Evolutionary conservation across 2,329 filamentous ascomycete genomes (phyloP).

Genomic region (Neonectria magnoliae): DNA sequence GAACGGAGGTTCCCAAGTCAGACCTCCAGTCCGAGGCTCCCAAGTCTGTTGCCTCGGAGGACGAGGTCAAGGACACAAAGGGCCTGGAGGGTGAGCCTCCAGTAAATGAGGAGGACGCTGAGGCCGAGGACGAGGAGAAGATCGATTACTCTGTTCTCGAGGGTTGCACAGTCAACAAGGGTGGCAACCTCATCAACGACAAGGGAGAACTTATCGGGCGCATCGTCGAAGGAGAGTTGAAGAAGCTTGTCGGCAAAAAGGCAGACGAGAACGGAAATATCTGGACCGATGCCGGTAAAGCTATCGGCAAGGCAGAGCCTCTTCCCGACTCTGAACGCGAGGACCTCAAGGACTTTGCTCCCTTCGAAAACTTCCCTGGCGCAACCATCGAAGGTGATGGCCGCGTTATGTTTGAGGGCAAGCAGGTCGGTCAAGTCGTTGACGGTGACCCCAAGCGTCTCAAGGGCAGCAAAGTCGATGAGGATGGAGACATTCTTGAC

Average conservation of each 20-base stretch:
- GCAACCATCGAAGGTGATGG: conserved; percentile 75
- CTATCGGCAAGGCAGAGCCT: conserved; percentile 68
- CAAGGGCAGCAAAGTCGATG: conserved; percentile 78
- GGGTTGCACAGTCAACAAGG: conserved; percentile 65
- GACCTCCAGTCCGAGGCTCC: background rate
- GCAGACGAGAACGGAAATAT: conserved; percentile 78
- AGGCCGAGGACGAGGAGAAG: conserved; percentile 58
- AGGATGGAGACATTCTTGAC: conserved; percentile 85
- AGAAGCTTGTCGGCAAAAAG: conserved; percentile 72
- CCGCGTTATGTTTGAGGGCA: conserved; percentile 72
- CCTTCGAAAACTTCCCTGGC: conserved; percentile 73
- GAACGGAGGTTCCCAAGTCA: conserved; percentile 3
- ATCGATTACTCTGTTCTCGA: conserved; percentile 62
- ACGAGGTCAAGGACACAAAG: conserved; percentile 14
- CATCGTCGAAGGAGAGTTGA: conserved; percentile 72
- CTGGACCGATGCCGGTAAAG: conserved; percentile 72
- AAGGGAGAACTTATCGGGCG: conserved; percentile 72
- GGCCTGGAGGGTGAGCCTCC: background rate
- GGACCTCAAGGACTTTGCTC: conserved; percentile 67
- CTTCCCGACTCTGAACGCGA: conserved; percentile 70
- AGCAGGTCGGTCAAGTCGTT: conserved; percentile 73
- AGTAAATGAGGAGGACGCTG: background rate
- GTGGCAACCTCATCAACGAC: conserved; percentile 67
- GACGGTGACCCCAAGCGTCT: conserved; percentile 78
- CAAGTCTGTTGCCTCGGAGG: conserved; percentile 11